phyloP scores from a whole-genome alignment of 139 green algal species.

The Volvox reticuliferus region DNA sequence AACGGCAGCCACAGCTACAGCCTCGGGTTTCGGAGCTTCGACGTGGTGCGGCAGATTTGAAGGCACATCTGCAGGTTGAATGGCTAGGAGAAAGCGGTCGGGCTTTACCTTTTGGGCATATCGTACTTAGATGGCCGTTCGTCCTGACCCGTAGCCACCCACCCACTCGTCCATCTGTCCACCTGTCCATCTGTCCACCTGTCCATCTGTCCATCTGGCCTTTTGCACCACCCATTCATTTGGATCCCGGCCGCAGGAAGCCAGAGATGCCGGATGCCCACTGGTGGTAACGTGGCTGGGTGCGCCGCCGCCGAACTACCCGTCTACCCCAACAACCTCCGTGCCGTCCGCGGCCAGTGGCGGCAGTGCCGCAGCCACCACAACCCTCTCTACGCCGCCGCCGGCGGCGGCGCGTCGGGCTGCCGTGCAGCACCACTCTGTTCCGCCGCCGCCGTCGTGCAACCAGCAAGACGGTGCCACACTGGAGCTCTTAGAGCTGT shows the following conservation, averaged over 20 bases:
- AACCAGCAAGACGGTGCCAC: not conserved
- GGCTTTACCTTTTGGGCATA: too few species aligned
- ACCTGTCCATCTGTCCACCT: too few species aligned
- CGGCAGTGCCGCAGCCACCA: not conserved
- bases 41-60: slow-evolving; percentile 69
- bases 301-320: slow-evolving; percentile 16
- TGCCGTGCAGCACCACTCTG: not conserved
- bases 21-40: slow-evolving; percentile 40
- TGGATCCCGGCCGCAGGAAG: not conserved
- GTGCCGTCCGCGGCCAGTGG: not conserved
- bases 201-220: too few species aligned
- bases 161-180: too few species aligned
- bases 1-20: not conserved
- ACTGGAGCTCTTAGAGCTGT: not conserved
- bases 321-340: slow-evolving; percentile 14
- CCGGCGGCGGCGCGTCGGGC: slow-evolving; percentile 32
- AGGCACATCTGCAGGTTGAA: slow-evolving; percentile 59
- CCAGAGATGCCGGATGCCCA: not conserved
- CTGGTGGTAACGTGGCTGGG: slow-evolving; percentile 68
- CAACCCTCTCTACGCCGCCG: not conserved
- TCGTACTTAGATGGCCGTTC: too few species aligned
- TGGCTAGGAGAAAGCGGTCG: too few species aligned
- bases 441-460: not conserved
- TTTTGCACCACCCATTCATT: too few species aligned
- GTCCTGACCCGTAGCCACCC: too few species aligned